A percentile compares a stretch with the other conserved stretches of the same genome.
phyloP scores from a whole-genome alignment of 441 rosid species.

The Gossypium gossypioides region DNA sequence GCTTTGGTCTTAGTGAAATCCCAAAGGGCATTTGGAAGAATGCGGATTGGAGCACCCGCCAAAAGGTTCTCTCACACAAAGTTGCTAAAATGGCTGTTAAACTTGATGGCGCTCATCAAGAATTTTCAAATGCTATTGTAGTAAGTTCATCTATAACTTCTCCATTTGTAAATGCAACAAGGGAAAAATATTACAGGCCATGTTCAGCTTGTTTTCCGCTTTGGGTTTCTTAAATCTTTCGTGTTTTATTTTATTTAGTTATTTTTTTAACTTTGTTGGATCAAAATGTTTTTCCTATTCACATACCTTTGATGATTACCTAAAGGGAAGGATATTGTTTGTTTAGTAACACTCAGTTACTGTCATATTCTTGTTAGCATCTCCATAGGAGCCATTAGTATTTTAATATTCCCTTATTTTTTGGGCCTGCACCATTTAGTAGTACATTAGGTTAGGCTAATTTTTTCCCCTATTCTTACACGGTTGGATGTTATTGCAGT shows the following conservation, averaged over 20 bases:
- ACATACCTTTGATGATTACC: background rate
- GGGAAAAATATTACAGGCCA: background rate
- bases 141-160: slow-evolving; percentile 32
- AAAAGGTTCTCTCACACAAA: slow-evolving; percentile 68
- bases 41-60: slow-evolving; percentile 58
- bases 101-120: slow-evolving; percentile 74
- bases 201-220: background rate
- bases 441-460: background rate
- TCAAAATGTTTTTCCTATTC: background rate
- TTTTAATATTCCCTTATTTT: background rate
- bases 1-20: slow-evolving; percentile 75
- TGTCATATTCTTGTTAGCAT: background rate
- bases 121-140: slow-evolving; percentile 69
- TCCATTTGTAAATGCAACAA: background rate
- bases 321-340: background rate
- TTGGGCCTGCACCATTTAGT: background rate
- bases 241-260: background rate
- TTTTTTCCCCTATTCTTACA: background rate
- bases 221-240: background rate
- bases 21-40: slow-evolving; percentile 67
- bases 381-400: background rate
- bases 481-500: background rate
- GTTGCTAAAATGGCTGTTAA: slow-evolving; percentile 78
- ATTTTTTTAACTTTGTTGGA: background rate
- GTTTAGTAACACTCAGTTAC: background rate